These are phyloP conservation scores for Striga hermonthica DNA, from an alignment of 305 asterid genomes.

Conservation along the genomic window DNA sequence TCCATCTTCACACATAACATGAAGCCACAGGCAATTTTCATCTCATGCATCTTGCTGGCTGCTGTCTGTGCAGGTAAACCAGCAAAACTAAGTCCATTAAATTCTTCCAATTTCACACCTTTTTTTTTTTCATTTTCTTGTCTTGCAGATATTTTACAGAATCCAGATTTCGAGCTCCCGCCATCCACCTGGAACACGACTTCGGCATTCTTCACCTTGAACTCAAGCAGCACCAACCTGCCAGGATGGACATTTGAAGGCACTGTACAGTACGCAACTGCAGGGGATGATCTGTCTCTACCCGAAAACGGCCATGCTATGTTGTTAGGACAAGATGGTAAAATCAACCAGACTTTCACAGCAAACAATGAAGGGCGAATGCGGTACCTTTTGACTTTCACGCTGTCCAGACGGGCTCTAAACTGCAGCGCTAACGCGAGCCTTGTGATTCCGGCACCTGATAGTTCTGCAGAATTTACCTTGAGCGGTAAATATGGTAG, in stretches of 20 bases:
- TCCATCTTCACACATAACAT: conserved; percentile 3
- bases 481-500: conserved; percentile 36
- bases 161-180: conserved; percentile 54
- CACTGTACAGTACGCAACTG: conserved; percentile 37
- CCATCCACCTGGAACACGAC: conserved; percentile 46
- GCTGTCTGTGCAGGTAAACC: conserved; percentile 41
- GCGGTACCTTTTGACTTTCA: conserved; percentile 49
- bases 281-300: conserved; percentile 33
- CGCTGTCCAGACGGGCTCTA: conserved; percentile 35
- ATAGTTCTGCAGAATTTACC: conserved; percentile 44
- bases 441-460: conserved; percentile 60
- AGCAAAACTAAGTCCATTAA: neutral
- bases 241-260: conserved; percentile 65
- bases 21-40: conserved; percentile 32
- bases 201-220: conserved; percentile 35
- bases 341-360: conserved; percentile 56
- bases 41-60: conserved; percentile 35
- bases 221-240: conserved; percentile 40
- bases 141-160: conserved; percentile 46
- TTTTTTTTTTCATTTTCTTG: neutral
- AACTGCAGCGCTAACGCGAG: conserved; percentile 42
- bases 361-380: conserved; percentile 35
- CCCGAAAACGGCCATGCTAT: conserved; percentile 50
- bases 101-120: conserved; percentile 8
- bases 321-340: conserved; percentile 52